Percentiles rank a stretch among this genome's conserved stretches.
Evolutionary conservation across 805 yeast genomes (phyloP).

Genomic region (Candida adriatica): DNA sequence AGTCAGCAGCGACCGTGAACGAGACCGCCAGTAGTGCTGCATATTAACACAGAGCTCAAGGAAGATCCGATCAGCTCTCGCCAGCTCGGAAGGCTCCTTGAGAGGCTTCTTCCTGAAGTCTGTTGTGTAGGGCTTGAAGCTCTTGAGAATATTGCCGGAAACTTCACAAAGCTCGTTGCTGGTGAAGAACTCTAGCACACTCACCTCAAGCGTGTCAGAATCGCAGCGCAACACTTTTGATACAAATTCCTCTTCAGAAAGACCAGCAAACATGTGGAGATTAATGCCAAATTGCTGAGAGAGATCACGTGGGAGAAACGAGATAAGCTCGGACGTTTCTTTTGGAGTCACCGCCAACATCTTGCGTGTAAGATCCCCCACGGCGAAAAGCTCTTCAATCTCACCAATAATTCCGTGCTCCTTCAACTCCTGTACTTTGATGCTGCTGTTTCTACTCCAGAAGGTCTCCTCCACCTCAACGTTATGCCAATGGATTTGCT

Average conservation of each 20-base stretch:
- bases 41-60: constrained; percentile 78
- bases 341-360: constrained; percentile 18
- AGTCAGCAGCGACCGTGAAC: constrained; percentile 77
- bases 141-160: constrained; percentile 61
- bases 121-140: constrained; percentile 72
- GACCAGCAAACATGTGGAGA: constrained; percentile 64
- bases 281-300: constrained; percentile 96
- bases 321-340: constrained; percentile 31
- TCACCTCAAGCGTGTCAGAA: constrained; percentile 54
- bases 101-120: constrained; percentile 49
- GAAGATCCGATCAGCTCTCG: constrained; percentile 81
- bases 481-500: constrained; percentile 97
- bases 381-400: constrained; percentile 82
- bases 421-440: constrained; percentile 53
- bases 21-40: constrained; percentile 85
- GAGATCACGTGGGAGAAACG: constrained; percentile 74
- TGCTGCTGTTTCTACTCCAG: constrained; percentile 63
- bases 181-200: constrained; percentile 78
- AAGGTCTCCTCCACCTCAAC: constrained; percentile 71
- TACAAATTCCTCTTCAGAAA: constrained; percentile 61
- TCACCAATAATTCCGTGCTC: constrained; percentile 78
- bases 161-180: constrained; percentile 72
- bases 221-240: constrained; percentile 71
- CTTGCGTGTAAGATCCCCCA: constrained; percentile 49
- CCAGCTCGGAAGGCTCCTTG: constrained; percentile 69